phyloP scores from a whole-genome alignment of 768 basidiomycete genomes.

The Collybia sp. region DNA sequence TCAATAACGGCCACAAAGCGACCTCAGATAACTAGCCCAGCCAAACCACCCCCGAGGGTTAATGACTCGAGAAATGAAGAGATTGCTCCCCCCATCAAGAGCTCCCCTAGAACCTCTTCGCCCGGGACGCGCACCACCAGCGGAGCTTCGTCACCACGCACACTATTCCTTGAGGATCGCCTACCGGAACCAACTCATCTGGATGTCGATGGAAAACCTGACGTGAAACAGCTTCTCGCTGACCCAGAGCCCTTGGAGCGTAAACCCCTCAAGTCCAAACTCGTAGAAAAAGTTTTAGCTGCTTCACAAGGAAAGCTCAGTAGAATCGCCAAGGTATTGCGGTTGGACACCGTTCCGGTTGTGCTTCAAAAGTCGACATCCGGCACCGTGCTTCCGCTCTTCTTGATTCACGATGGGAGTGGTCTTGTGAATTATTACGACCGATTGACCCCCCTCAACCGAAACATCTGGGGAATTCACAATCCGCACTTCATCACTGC shows the following conservation, averaged over 20 bases:
- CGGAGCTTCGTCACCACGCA: too few relatives aligned
- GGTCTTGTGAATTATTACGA: conserved; percentile 52
- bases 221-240: conserved; percentile 37
- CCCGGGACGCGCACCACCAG: too few relatives aligned
- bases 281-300: too few relatives aligned
- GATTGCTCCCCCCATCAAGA: too few relatives aligned
- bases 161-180: too few relatives aligned
- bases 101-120: too few relatives aligned
- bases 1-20: too few relatives aligned
- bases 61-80: too few relatives aligned
- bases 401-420: conserved; percentile 73
- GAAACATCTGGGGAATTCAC: conserved; percentile 56
- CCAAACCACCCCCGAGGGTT: too few relatives aligned
- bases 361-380: conserved; percentile 30
- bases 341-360: conserved; percentile 23
- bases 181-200: neutral
- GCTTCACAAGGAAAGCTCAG: neutral
- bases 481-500: conserved; percentile 47
- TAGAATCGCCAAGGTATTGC: conserved; percentile 11
- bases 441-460: conserved; percentile 38
- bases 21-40: too few relatives aligned
- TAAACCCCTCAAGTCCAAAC: too few relatives aligned
- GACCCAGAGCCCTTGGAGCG: too few relatives aligned
- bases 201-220: conserved; percentile 11
- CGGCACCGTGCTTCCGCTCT: conserved; percentile 34